phyloP scores from a whole-genome alignment of 345 rosid genomes.

The Carallia brachiata region DNA sequence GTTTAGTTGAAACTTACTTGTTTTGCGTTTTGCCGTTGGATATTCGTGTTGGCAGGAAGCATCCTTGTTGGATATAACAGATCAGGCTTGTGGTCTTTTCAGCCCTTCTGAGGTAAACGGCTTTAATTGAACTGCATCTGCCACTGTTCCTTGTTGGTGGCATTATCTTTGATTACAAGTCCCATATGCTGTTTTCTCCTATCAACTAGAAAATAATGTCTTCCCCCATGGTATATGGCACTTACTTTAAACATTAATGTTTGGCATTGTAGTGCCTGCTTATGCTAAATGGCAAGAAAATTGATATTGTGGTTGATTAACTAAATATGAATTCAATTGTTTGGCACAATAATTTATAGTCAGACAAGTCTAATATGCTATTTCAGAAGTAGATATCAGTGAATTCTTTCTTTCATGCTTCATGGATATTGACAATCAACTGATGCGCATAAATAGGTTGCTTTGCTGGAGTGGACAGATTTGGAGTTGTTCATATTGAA shows the following conservation, averaged over 20 bases:
- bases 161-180: too few relatives aligned
- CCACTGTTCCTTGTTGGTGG: too few relatives aligned
- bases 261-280: too few relatives aligned
- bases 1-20: not conserved
- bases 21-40: not conserved
- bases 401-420: not conserved
- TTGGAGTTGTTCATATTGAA: constrained; percentile 72
- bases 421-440: constrained; percentile 20
- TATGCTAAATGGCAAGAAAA: too few relatives aligned
- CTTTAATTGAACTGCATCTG: too few relatives aligned
- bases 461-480: constrained; percentile 95
- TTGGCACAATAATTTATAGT: not conserved
- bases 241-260: too few relatives aligned
- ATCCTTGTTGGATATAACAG: constrained; percentile 72
- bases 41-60: constrained; percentile 66
- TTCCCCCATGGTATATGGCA: too few relatives aligned
- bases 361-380: not conserved
- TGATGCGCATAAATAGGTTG: constrained; percentile 45
- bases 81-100: constrained; percentile 89
- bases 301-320: too few relatives aligned
- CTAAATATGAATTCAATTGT: too few relatives aligned
- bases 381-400: not conserved
- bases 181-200: too few relatives aligned
- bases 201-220: too few relatives aligned
- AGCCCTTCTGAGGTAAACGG: constrained; percentile 61